Evolutionary conservation across 306 rosid species (phyloP).

Genomic region (Pachyrhizus erosus): DNA sequence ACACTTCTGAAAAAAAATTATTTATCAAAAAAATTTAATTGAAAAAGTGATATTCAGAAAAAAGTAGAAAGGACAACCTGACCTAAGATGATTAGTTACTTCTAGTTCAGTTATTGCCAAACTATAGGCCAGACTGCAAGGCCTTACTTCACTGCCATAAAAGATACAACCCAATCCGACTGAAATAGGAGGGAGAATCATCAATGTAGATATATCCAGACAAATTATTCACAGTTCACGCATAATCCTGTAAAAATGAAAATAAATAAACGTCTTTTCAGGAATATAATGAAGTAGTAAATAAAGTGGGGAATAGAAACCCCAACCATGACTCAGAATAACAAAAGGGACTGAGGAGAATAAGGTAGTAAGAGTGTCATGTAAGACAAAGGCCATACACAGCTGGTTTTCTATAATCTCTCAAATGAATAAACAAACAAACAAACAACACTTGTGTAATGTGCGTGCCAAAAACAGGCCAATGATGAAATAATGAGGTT

Average conservation of each 20-base stretch:
- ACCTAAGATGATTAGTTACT: background rate
- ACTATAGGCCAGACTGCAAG: background rate
- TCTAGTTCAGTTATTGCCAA: background rate
- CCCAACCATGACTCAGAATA: slow-evolving; percentile 15
- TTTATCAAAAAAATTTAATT: background rate
- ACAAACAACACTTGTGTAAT: slow-evolving; percentile 42
- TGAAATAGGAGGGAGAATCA: background rate
- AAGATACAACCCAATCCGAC: background rate
- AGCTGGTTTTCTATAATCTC: slow-evolving; percentile 38
- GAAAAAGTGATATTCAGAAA: background rate
- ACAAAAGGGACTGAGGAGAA: background rate
- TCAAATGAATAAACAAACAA: slow-evolving; percentile 59
- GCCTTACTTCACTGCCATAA: background rate
- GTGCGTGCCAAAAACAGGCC: slow-evolving; percentile 47
- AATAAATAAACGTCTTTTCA: slow-evolving; percentile 6
- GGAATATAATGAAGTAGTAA: slow-evolving; percentile 37
- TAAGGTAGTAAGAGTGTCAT: background rate
- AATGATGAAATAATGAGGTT: slow-evolving; percentile 52
- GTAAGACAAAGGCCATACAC: slow-evolving; percentile 26
- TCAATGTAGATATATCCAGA: slow-evolving; percentile 21
- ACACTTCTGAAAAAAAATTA: too few relatives aligned
- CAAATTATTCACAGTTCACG: slow-evolving; percentile 55
- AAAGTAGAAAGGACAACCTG: background rate
- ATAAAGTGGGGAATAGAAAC: slow-evolving; percentile 22
- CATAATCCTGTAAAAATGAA: slow-evolving; percentile 43